Evolutionary conservation across 225 moss, liverwort and hornwort genomes (phyloP), one percentile per base, ranked within the genome.

Genomic region (Lunularia cruciata): DNA sequence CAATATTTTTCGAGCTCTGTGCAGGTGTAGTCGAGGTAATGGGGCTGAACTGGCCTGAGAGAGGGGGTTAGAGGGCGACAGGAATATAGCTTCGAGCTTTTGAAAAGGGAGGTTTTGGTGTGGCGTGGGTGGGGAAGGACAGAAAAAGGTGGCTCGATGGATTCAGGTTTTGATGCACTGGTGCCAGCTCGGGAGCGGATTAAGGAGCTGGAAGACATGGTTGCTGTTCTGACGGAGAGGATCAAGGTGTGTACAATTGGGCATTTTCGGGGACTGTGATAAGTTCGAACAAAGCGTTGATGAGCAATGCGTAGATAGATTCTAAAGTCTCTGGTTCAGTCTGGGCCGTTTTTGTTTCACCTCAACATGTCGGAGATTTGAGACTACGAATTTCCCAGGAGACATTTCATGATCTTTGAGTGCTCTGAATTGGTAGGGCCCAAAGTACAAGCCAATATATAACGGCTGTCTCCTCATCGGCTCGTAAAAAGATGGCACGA

Each of bases 141-240:
- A 27, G 15, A 42, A 27, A 63, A 40, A 30, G 18, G 45, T 64
- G 63, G 46, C 42, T 2, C 14, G 46, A 67, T 67, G 67, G 67
- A 67, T 34, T 35, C 34, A 20, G 25, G 19, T 27, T 67, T 9
- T 28, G 77, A 47, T 65, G 31, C 63, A 20, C 23, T 51, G 56
- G 47, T 64, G 23, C 13, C 66, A 48, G 74, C 81, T 16, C 68
- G 49, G 30, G 26, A 57, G 66, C 77, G 81, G 31, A 74, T 81
- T 23, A 47, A 68, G 56, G 77, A 76, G 70, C 70, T 81, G 73
- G 81, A 81, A 34, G 43, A 47, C 35, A 60, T 61, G 49, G 76
- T 81, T n/a, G 55, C 70, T 19, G 53, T 47, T 14, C 51, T 81
- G 66, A 70, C 27, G 36, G 71, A 66, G 26, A 77, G 49, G 56